Percentiles rank a stretch among this genome's conserved stretches.
Conservation (phyloP, 2,329 filamentous ascomycete genomes). For the Ceratocystis diversiconidia region DNA sequence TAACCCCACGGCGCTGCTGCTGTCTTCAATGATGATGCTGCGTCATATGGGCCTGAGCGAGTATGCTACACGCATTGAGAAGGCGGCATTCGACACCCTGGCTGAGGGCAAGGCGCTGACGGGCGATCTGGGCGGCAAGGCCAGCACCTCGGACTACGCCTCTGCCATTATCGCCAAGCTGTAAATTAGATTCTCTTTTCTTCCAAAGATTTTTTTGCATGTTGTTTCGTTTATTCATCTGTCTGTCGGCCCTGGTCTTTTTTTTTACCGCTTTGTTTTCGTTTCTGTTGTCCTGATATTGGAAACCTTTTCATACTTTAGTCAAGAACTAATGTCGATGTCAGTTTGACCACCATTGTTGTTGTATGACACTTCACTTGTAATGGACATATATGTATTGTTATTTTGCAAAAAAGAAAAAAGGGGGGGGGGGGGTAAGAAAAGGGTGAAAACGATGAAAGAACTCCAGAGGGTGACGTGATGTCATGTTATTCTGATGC, state of each 20-base stretch:
- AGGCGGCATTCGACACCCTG: constrained; percentile 86
- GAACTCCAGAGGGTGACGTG: too few species aligned
- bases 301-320: too few species aligned
- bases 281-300: too few species aligned
- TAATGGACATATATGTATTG: too few species aligned
- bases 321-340: too few species aligned
- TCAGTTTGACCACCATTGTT: too few species aligned
- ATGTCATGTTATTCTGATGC: too few species aligned
- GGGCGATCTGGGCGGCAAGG: constrained; percentile 87
- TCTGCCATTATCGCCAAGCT: constrained; percentile 68
- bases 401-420: too few species aligned
- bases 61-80: constrained; percentile 79
- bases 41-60: constrained; percentile 87
- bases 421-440: too few species aligned
- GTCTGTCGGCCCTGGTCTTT: background rate
- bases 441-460: too few species aligned
- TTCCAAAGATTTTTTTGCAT: background rate
- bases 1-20: constrained; percentile 91
- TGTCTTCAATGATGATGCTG: constrained; percentile 98
- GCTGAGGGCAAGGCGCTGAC: constrained; percentile 94
- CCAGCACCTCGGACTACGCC: constrained; percentile 91
- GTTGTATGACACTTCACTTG: too few species aligned
- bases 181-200: constrained; percentile 28
- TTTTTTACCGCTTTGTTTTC: background rate
- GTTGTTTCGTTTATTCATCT: constrained; percentile 1